Base-by-base conservation (phyloP, 2,329 filamentous ascomycete species). In the Aureobasidium musti region DNA sequence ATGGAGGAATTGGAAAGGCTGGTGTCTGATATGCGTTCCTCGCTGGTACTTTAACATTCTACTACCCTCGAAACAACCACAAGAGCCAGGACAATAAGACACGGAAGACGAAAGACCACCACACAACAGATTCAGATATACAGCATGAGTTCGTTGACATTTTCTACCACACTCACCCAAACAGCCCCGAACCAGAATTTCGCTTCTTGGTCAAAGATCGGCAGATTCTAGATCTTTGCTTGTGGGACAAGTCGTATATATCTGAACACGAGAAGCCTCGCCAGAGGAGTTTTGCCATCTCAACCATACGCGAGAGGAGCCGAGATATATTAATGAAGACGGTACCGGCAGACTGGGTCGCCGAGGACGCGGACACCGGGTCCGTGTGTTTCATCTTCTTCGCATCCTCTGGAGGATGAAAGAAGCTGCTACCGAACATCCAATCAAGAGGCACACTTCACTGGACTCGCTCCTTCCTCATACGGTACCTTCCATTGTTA, bases 251-350 rank as follows among this genome's bases (percentile, higher is more conserved):
- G 17, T 30, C 56, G 28, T 47, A 45, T 21, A 45, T n/a, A 14
- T 39, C 13, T 11, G 4, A 39, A 17, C 33, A 39, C 35, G 35
- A 39, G 5, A 39, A 39, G 5, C 14, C 53, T 23, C 21, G 21
- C n/a, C 43, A 45, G n/a, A 4, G n/a, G 39, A 13, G 4, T 11
- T 45, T 21, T 45, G 11, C 28, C 11, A 45, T 45, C 13, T 28
- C 23, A 49, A 28, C 14, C 47, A 50, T 28, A 47, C 8, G 21
- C 45, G 43, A 49, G 26, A 30, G 14, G 17, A 47, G 10, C 39
- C 54, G 37, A 41, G 6, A 59, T 49, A 49, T 60, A 60, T 60
- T 49, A n/a, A 59, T 21, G 19, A 45, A 47, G 10, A 13, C 2
- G 2, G 28, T 17, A 23, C 54, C 54, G 37, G n/a, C 5, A 14